A percentile compares a stretch with the other conserved stretches of the same genome.
These are phyloP conservation scores for Helicostylum pulchrum DNA, from an alignment of 192 early-diverging fungal species.

Conservation along the genomic window DNA sequence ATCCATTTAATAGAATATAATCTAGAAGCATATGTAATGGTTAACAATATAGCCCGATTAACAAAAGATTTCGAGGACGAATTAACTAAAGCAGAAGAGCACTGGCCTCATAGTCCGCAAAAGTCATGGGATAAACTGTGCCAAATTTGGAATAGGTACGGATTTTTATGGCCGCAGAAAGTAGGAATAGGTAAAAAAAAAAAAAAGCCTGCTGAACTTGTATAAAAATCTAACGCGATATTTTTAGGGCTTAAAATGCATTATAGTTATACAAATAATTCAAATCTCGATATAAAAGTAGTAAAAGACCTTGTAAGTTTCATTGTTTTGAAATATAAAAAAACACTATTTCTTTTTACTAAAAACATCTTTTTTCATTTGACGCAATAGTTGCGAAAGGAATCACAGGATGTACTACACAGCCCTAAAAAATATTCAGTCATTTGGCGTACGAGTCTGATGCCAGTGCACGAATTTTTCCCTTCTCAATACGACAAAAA, in stretches of 20 bases:
- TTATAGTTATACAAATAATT: background rate
- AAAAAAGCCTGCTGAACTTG: background rate
- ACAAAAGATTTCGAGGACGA: too few species aligned
- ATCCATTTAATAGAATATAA: too few species aligned
- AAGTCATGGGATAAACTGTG: background rate
- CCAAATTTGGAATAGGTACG: background rate
- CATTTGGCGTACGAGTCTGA: background rate
- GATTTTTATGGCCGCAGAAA: background rate
- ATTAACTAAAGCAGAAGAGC: too few species aligned
- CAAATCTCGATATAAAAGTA: background rate
- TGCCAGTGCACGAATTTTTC: background rate
- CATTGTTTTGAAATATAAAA: too few species aligned
- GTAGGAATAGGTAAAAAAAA: background rate
- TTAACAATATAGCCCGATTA: too few species aligned
- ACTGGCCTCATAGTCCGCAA: too few species aligned
- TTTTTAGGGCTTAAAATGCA: background rate
- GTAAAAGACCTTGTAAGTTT: background rate
- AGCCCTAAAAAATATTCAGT: background rate
- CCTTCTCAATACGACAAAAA: background rate
- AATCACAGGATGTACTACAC: background rate
- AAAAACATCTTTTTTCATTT: background rate
- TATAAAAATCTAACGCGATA: background rate
- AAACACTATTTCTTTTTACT: background rate
- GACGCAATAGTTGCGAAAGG: background rate
- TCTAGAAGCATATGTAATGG: too few species aligned